Conservation (phyloP, 1,284 basidiomycete genomes). For the Agaricales sp. region DNA sequence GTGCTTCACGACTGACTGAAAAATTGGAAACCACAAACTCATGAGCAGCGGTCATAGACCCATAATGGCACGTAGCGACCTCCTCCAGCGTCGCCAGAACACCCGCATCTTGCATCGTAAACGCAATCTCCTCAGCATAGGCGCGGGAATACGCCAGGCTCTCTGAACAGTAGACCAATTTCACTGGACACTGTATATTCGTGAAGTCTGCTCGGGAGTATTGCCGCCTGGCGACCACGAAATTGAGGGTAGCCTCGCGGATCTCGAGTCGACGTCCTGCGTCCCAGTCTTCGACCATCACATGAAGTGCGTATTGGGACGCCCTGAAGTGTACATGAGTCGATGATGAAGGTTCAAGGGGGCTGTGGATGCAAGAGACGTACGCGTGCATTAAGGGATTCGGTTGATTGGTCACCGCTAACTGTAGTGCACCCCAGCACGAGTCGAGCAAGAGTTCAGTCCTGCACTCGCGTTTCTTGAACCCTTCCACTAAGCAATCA, state of each 20-base stretch:
- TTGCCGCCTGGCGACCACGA: conserved; percentile 21
- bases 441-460: no score
- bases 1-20: background rate
- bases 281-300: conserved; percentile 5
- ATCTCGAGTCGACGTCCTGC: conserved; percentile 16
- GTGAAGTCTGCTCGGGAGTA: conserved; percentile 17
- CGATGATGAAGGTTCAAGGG: no score
- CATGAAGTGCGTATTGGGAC: conserved; percentile 4
- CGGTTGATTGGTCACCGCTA: no score
- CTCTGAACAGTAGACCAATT: conserved; percentile 17
- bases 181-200: conserved; percentile 17
- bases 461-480: no score
- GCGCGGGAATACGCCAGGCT: conserved; percentile 19
- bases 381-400: no score
- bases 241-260: conserved; percentile 21
- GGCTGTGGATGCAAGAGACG: no score
- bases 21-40: conserved; percentile 7
- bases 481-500: no score
- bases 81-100: conserved; percentile 14
- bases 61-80: conserved; percentile 17
- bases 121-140: conserved; percentile 14
- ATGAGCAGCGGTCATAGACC: conserved; percentile 14
- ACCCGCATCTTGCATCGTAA: conserved; percentile 15
- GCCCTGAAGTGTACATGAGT: background rate
- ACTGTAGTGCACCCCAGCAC: no score